Evolutionary conservation across 1,284 basidiomycete genomes (phyloP).

Genomic region (Caloboletus inedulis): DNA sequence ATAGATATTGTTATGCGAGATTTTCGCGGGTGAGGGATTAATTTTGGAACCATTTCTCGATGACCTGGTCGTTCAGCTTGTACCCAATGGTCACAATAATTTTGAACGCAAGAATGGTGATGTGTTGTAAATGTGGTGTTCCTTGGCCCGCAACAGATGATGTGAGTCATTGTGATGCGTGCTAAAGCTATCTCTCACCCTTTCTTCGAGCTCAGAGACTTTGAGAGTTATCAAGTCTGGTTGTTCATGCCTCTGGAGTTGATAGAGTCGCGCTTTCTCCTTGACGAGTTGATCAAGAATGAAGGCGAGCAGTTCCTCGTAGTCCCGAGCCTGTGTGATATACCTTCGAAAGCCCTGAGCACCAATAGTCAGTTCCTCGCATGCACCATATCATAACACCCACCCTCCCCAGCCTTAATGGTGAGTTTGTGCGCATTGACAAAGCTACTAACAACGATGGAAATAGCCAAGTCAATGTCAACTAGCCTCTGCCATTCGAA

Average conservation of each 20-base stretch:
- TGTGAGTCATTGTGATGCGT: constrained; percentile 15
- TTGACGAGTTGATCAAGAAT: constrained; percentile 93
- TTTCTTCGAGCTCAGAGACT: constrained; percentile 76
- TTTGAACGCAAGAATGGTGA: constrained; percentile 82
- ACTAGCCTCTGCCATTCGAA: constrained; percentile 97
- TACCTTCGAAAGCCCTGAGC: constrained; percentile 93
- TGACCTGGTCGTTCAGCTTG: constrained; percentile 57
- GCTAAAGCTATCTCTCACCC: constrained; percentile 47
- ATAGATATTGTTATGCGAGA: constrained; percentile 4
- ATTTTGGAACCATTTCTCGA: constrained; percentile 67
- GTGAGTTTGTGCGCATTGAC: constrained; percentile 97
- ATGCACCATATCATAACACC: constrained; percentile 31
- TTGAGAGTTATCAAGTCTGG: constrained; percentile 75
- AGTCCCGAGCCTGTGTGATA: constrained; percentile 88
- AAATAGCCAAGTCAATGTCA: constrained; percentile 97
- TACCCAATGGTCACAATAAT: constrained; percentile 89
- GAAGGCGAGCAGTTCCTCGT: constrained; percentile 94
- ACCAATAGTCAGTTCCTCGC: constrained; percentile 18
- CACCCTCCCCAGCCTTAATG: constrained; percentile 95
- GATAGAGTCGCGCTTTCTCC: constrained; percentile 85
- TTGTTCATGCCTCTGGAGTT: constrained; percentile 72
- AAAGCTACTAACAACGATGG: constrained; percentile 92
- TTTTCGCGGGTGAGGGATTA: constrained; percentile 18
- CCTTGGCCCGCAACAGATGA: constrained; percentile 68
- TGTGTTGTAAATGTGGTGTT: constrained; percentile 92